Evolutionary conservation across 352 stramenopile genomes (phyloP), one percentile per base, ranked within the genome.

Genomic region (Globisporangium parvum): DNA sequence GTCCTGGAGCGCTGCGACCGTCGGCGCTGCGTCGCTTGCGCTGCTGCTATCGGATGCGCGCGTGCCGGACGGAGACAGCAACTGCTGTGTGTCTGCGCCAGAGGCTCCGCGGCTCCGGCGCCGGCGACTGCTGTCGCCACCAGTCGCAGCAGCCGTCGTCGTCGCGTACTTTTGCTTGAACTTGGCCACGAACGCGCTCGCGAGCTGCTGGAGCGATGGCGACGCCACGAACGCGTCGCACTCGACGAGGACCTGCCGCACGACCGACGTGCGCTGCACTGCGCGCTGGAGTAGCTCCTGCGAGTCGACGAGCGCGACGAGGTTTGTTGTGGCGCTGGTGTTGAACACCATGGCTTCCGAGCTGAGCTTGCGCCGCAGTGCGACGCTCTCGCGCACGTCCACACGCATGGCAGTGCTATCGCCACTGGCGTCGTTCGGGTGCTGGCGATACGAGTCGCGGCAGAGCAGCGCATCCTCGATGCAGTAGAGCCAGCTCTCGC

Each of bases 401-500:
- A n/a, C 70, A 71, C 6, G 64, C 69, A 33, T 33, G 3, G 28
- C n/a, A n/a, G n/a, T n/a, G n/a, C n/a, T n/a, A n/a, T n/a, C n/a
- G n/a, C n/a, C 28, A 33, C 28, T 33, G 3, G 28, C 28, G 28
- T 11, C 60, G 57, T n/a, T 64, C 60, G 4, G 63, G 58, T 70
- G 57, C 10, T 80, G 66, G 11, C 75, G 59, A 60, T 88, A 91
- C 48, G 80, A 91, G 15, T 91, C 76, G 11, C 80, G 76, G 57
- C 80, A 91, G 1, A 91, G 57, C 18, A 91, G 46, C 1, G 77
- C 77, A 31, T 91, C 80, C 66, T 91, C 80, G 21, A 91, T 82
- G 51, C 76, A 85, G 60, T 87, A 91, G 55, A 91, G 84, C 80
- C 80, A 91, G 45, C 85, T 84, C 57, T 91, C 80, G 4, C 80